Evolutionary conservation across 2,329 filamentous ascomycete species (phyloP).

Genomic region (Neophaeococcomyces mojaviensis): DNA sequence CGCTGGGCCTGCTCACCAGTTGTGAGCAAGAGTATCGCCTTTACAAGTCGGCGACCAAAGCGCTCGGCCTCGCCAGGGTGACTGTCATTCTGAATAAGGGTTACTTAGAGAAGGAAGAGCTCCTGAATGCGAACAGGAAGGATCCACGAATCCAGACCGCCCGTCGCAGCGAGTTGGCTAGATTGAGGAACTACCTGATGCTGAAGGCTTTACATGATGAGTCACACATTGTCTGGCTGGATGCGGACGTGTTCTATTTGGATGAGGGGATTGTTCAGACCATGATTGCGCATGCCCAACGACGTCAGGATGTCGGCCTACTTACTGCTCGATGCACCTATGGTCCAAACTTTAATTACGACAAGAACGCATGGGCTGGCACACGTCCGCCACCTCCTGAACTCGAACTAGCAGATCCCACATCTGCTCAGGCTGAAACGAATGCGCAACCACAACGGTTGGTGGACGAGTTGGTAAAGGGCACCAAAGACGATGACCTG

Average conservation of each 20-base stretch:
- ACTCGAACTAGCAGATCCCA: slow-evolving; percentile 45
- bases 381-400: slow-evolving; percentile 3
- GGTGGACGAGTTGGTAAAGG: neutral
- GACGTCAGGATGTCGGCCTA: neutral
- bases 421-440: slow-evolving; percentile 63
- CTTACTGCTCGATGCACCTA: slow-evolving; percentile 7
- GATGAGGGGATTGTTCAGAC: slow-evolving; percentile 1
- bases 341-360: neutral
- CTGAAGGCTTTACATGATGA: slow-evolving; percentile 1
- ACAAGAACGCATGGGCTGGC: slow-evolving; percentile 7
- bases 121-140: neutral
- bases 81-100: slow-evolving; percentile 8
- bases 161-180: slow-evolving; percentile 8
- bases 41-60: neutral
- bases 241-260: slow-evolving; percentile 9
- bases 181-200: slow-evolving; percentile 11
- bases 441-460: slow-evolving; percentile 40
- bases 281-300: slow-evolving; percentile 1
- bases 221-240: slow-evolving; percentile 10
- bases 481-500: slow-evolving; percentile 6
- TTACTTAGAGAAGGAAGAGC: neutral
- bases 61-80: slow-evolving; percentile 1
- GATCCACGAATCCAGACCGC: slow-evolving; percentile 1
- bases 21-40: slow-evolving; percentile 7
- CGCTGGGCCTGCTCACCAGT: slow-evolving; percentile 9